Evolutionary conservation across 257 asterid species (phyloP), one percentile per base, ranked within the genome.

Genomic region (Echites panduratus): DNA sequence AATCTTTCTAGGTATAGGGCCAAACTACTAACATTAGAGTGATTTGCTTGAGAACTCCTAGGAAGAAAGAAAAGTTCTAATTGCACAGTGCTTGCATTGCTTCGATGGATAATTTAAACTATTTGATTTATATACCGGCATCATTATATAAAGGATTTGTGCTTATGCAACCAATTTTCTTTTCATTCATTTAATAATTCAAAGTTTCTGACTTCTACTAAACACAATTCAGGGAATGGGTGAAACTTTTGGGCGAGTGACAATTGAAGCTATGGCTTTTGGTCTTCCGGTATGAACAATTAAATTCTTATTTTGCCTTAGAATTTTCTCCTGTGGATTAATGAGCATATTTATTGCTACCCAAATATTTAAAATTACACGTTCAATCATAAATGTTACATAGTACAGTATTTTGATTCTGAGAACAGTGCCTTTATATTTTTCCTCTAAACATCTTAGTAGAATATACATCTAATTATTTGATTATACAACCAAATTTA

Each of bases 251-350:
- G 99, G 99, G 74, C 82, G 99, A 86, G 99, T 95, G 65, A 95
- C 99, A 43, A 88, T 95, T 64, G 99, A 95, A 87, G 98, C 98
- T 71, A 95, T 95, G 99, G 90, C 98, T 80, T 95, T 95, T 71
- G 99, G 98, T 83, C 97, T 92, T 78, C 99, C 99, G 10, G 99
- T 95, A 90, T 22, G 93, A 8, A 68, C 24, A 32, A 43, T 71
- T 72, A 75, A 26, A 54, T 75, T 73, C 70, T 75, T 49, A 38
- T 77, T 45, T 63, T 38, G 5, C 35, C 49, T 10, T 61, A 26
- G 22, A 66, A n/a, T 49, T 29, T 16, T 73, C 76, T 8, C 40
- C 24, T 66, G 17, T 67, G 24, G 67, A 32, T 26, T 56, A 19
- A 35, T 16, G 59, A 19, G 10, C 38, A 35, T 35, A 63, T 54